Evolutionary conservation across 768 basidiomycete genomes (phyloP), one percentile per base, ranked within the genome.

Genomic region (Asterophora parasitica): DNA sequence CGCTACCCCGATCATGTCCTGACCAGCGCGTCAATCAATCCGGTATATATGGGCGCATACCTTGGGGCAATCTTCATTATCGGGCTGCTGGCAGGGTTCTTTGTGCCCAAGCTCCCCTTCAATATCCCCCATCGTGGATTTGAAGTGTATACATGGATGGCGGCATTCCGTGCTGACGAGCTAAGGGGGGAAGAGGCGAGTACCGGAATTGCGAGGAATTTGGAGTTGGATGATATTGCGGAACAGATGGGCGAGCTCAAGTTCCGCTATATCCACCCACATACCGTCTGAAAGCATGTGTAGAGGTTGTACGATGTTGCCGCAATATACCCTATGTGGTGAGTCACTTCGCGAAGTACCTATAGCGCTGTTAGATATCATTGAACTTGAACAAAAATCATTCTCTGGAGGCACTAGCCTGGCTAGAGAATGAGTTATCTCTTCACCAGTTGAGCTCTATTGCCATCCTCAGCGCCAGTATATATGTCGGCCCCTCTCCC

Each of bases 1-100:
- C 54, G 53, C 6, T 75, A 68, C 42, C 44, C 55, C 3, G 70
- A 74, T 49, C 35, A 44, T 7, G 54, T 65, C 0, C 38, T 66
- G 7, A 56, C 69, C 4, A 58, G 30, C 26, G 62, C 66, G 2
- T 49, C 30, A 20, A 59, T 72, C 16, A 44, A 57, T 20, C 56
- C 53, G 4, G 1, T 60, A 9, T 54, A 55, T 9, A 55, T 68
- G 53, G 54, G 56, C 4, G 42, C 59, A 13, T 59, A 61, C 26
- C 41, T 71, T 7, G 56, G 39, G 1, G 15, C 53, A 4, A 45
- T 68, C 12, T 42, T 67, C 4, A 8, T 66, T 0, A 48, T 72
- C 7, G 72, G 71, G 7, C 7, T 64, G 4, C 27, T 66, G 27
- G 65, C 68, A 8, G 59, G 61, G 1, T 46, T 66, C 13, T 60